Conservation (phyloP, 805 yeast genomes). For the Hanseniaspora lachancei region DNA sequence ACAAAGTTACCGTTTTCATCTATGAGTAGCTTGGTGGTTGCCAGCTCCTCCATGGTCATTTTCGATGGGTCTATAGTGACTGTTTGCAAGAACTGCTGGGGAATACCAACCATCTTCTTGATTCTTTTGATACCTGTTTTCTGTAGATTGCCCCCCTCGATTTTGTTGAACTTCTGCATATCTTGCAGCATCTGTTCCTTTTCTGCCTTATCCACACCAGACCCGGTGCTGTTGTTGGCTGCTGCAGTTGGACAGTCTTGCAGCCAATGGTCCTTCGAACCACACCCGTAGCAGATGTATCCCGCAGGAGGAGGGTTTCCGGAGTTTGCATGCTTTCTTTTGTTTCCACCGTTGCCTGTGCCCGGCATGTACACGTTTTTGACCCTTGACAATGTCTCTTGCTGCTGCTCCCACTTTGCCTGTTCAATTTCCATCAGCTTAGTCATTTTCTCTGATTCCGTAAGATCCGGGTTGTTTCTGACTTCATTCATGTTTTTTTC, state of each 20-base stretch:
- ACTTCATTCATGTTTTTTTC: constrained; percentile 12
- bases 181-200: constrained; percentile 77
- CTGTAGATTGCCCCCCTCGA: constrained; percentile 11
- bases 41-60: constrained; percentile 56
- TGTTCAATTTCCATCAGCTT: constrained; percentile 88
- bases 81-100: constrained; percentile 77
- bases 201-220: constrained; percentile 2
- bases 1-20: constrained; percentile 94
- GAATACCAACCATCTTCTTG: constrained; percentile 93
- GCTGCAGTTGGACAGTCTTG: constrained; percentile 62
- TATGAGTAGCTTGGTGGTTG: constrained; percentile 54
- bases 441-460: constrained; percentile 80
- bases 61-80: constrained; percentile 37
- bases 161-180: constrained; percentile 11
- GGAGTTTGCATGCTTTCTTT: constrained; percentile 7
- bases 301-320: constrained; percentile 70
- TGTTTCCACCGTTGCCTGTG: constrained; percentile 26
- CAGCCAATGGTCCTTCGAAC: constrained; percentile 91
- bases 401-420: constrained; percentile 90
- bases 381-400: constrained; percentile 76
- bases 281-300: constrained; percentile 91
- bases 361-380: constrained; percentile 34
- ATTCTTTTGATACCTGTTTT: constrained; percentile 41
- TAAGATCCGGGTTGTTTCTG: constrained; percentile 32
- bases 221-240: constrained; percentile 46